Conservation (phyloP, 2,329 filamentous ascomycete species). For the Corinectria fuckeliana region DNA sequence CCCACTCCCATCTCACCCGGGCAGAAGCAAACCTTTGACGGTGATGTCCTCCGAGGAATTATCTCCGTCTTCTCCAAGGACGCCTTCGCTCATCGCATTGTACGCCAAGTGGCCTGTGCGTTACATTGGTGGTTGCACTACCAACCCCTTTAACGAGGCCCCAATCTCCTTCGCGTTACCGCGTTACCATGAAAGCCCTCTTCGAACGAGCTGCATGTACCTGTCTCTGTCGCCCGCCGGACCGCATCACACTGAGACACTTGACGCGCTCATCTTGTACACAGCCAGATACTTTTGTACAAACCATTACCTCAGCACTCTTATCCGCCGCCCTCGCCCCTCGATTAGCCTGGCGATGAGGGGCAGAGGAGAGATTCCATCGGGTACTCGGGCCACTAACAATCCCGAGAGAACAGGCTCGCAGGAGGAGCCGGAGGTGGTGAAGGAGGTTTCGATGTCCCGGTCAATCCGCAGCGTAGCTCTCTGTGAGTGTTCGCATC, state of each 20-base stretch:
- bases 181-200: constrained; percentile 26
- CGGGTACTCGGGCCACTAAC: constrained; percentile 23
- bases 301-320: constrained; percentile 32
- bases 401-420: constrained; percentile 20
- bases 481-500: neutral
- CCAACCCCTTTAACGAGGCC: constrained; percentile 35
- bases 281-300: constrained; percentile 11
- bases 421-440: neutral
- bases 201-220: constrained; percentile 29
- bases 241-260: constrained; percentile 11
- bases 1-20: neutral
- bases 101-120: constrained; percentile 1
- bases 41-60: constrained; percentile 1
- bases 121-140: constrained; percentile 28
- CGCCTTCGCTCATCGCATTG: constrained; percentile 8
- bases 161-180: constrained; percentile 34
- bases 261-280: constrained; percentile 2
- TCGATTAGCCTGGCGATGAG: constrained; percentile 14
- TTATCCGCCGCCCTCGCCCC: constrained; percentile 11
- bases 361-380: constrained; percentile 7
- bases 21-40: neutral
- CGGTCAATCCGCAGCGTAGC: neutral
- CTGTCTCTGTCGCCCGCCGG: constrained; percentile 27
- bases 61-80: constrained; percentile 1
- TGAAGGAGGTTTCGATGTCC: neutral